These are phyloP conservation scores for Aspergillus sp. DNA, from an alignment of 2,329 filamentous ascomycete species.

Conservation along the genomic window DNA sequence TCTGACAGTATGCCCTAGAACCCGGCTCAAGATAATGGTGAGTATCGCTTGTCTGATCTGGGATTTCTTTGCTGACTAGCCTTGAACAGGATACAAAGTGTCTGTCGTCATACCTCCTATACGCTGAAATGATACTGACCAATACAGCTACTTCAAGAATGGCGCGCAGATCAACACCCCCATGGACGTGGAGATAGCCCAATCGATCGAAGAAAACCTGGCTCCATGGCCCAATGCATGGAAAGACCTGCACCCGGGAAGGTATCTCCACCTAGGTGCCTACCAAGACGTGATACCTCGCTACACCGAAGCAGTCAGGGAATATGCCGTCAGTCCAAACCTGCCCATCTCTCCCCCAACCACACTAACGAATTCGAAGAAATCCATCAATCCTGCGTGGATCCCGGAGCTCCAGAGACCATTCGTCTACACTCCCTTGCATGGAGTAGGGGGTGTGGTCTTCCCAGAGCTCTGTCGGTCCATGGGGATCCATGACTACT, in stretches of 20 bases:
- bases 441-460: conserved; percentile 37
- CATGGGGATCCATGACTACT: conserved; percentile 33
- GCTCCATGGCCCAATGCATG: conserved; percentile 47
- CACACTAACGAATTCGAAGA: conserved; percentile 23
- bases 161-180: conserved; percentile 66
- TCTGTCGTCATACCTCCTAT: conserved; percentile 18
- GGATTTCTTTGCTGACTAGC: conserved; percentile 10
- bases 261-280: conserved; percentile 25
- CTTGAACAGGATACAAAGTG: conserved; percentile 57
- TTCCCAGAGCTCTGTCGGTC: conserved; percentile 33
- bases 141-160: conserved; percentile 56
- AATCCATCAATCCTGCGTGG: conserved; percentile 30
- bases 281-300: conserved; percentile 27
- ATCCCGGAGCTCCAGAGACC: conserved; percentile 20
- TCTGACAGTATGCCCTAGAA: conserved; percentile 41
- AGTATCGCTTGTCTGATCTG: background rate
- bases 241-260: conserved; percentile 46
- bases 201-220: conserved; percentile 54
- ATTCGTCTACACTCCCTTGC: conserved; percentile 44
- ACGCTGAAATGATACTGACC: conserved; percentile 18
- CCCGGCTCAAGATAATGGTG: conserved; percentile 60
- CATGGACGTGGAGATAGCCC: conserved; percentile 57
- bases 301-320: conserved; percentile 29
- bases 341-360: background rate
- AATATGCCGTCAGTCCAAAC: conserved; percentile 29